Percentiles rank a stretch among this genome's conserved stretches.
Evolutionary conservation across 2,329 filamentous ascomycete species (phyloP).

Genomic region (Penicillium hesseltinei): DNA sequence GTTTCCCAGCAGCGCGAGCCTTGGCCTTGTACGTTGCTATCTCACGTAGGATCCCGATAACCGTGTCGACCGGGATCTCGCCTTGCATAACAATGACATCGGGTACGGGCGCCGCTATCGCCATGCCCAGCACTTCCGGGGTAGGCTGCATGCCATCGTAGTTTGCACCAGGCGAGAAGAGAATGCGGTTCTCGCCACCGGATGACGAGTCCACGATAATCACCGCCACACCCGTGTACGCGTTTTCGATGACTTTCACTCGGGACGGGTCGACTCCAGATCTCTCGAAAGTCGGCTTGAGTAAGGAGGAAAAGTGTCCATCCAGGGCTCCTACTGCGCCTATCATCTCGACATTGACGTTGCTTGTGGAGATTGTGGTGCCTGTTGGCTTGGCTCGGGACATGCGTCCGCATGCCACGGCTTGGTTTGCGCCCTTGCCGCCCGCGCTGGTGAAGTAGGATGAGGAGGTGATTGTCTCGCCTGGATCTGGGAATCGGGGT

Average conservation of each 20-base stretch:
- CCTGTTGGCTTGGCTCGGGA: slow-evolving; percentile 56
- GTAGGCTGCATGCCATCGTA: slow-evolving; percentile 44
- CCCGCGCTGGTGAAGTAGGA: slow-evolving; percentile 79
- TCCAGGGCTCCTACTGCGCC: slow-evolving; percentile 64
- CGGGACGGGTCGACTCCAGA: slow-evolving; percentile 63
- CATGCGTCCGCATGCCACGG: slow-evolving; percentile 80
- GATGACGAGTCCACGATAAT: slow-evolving; percentile 72
- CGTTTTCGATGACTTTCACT: slow-evolving; percentile 48
- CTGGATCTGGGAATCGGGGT: slow-evolving; percentile 74
- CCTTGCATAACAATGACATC: slow-evolving; percentile 73
- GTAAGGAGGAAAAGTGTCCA: slow-evolving; percentile 62
- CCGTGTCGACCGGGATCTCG: slow-evolving; percentile 68
- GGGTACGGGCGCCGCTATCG: slow-evolving; percentile 46
- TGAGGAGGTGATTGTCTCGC: slow-evolving; percentile 81
- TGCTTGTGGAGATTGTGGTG: slow-evolving; percentile 20
- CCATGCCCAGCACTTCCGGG: slow-evolving; percentile 38
- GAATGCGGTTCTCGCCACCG: slow-evolving; percentile 71
- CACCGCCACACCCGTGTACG: slow-evolving; percentile 68
- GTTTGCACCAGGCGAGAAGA: slow-evolving; percentile 72
- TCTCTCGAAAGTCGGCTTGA: slow-evolving; percentile 57
- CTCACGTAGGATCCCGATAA: slow-evolving; percentile 58
- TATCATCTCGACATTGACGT: slow-evolving; percentile 63
- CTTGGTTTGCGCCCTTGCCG: slow-evolving; percentile 95
- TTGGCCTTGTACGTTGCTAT: slow-evolving; percentile 38
- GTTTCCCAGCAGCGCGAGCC: slow-evolving; percentile 43